A percentile compares a stretch with the other conserved stretches of the same genome.
Conservation (phyloP, 2,329 filamentous ascomycete species). For the Phialophora macrospora region DNA sequence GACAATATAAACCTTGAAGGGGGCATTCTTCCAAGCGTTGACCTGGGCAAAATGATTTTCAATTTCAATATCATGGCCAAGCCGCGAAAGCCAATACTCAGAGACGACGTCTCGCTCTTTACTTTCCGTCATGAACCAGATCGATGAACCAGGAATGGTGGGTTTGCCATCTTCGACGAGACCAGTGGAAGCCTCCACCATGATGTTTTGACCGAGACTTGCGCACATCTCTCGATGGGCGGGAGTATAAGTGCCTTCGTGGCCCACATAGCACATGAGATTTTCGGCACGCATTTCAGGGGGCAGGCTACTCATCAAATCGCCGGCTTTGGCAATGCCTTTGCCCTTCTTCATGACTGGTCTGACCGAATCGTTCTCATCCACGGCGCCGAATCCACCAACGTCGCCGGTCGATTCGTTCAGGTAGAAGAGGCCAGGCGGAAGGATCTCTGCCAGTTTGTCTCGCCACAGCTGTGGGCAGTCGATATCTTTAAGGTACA, state of each 20-base stretch:
- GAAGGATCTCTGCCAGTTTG: conserved; percentile 76
- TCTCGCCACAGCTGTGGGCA: conserved; percentile 87
- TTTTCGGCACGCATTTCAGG: conserved; percentile 90
- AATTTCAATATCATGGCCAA: conserved; percentile 95
- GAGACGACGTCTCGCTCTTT: conserved; percentile 89
- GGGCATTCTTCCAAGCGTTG: conserved; percentile 92
- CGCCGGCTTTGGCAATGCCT: conserved; percentile 75
- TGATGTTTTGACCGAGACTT: conserved; percentile 93
- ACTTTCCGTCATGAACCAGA: conserved; percentile 99
- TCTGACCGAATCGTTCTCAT: conserved; percentile 50
- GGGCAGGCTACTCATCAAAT: conserved; percentile 92
- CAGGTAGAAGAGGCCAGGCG: conserved; percentile 83
- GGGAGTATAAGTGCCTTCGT: conserved; percentile 96
- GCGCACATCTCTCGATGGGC: conserved; percentile 98
- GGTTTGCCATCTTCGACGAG: conserved; percentile 70
- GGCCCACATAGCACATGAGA: conserved; percentile 96
- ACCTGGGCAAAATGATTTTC: conserved; percentile 96
- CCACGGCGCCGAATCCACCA: conserved; percentile 61
- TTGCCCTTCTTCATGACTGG: conserved; percentile 56
- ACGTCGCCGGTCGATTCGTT: conserved; percentile 73
- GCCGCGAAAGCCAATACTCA: conserved; percentile 89
- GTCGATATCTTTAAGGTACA: conserved; percentile 97
- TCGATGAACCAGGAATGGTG: conserved; percentile 79
- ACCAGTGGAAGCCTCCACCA: conserved; percentile 82
- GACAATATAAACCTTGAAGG: conserved; percentile 89